Evolutionary conservation across 495 filamentous ascomycete species (phyloP).

Genomic region (Aspergillus diversus): DNA sequence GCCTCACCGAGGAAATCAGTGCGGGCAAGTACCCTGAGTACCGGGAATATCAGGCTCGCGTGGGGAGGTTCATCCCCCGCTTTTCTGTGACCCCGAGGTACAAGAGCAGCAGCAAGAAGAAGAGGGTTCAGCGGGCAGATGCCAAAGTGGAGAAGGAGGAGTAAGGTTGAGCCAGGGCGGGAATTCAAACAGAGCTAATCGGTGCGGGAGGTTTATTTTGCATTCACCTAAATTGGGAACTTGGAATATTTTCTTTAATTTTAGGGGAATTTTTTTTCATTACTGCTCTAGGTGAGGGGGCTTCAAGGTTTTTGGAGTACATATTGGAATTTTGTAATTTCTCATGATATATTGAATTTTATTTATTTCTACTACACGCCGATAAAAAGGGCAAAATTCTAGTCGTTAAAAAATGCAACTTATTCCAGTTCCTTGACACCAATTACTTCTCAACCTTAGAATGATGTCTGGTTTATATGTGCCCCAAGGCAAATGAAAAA

Average conservation of each 20-base stretch:
- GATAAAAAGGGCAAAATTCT: no score
- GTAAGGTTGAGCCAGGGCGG: slow-evolving; percentile 4
- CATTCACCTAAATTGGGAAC: neutral
- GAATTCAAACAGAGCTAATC: neutral
- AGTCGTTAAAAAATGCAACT: no score
- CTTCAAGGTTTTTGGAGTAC: slow-evolving; percentile 1
- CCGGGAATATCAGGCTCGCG: slow-evolving; percentile 75
- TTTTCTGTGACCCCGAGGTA: slow-evolving; percentile 48
- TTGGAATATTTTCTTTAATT: neutral
- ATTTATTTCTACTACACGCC: no score
- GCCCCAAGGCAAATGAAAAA: slow-evolving; percentile 10
- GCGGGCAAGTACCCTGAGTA: slow-evolving; percentile 88
- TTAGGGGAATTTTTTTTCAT: neutral
- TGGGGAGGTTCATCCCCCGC: slow-evolving; percentile 82
- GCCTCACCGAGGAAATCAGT: slow-evolving; percentile 82
- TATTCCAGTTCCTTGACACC: no score
- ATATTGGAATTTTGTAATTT: neutral
- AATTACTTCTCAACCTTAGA: no score
- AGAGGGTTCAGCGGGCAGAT: slow-evolving; percentile 19
- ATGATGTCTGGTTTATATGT: no score
- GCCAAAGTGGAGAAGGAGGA: slow-evolving; percentile 14
- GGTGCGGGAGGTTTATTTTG: slow-evolving; percentile 1
- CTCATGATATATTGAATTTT: neutral
- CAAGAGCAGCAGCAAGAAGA: slow-evolving; percentile 33
- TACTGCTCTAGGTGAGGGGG: neutral